Percentiles rank a stretch among this genome's conserved stretches.
phyloP scores from a whole-genome alignment of 2,329 filamentous ascomycete species.

The Cryphonectria naterciae region DNA sequence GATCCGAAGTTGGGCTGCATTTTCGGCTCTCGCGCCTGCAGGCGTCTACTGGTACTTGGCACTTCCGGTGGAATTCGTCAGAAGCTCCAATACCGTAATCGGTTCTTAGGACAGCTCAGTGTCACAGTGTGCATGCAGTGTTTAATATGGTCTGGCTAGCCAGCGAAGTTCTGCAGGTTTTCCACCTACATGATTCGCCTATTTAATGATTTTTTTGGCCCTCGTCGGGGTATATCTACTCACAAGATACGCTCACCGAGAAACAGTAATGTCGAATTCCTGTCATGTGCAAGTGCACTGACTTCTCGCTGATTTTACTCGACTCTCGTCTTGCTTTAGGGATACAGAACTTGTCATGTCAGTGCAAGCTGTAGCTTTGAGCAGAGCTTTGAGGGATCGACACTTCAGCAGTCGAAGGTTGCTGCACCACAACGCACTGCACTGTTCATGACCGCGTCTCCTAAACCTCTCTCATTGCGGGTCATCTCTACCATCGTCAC shows the following conservation, averaged over 20 bases:
- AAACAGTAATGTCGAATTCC: neutral
- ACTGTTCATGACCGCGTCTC: neutral
- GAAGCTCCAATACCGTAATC: no score
- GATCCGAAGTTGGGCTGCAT: neutral
- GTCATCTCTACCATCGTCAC: no score
- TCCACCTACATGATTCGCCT: no score
- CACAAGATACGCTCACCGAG: neutral
- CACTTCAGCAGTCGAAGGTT: no score
- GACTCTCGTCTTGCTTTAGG: neutral
- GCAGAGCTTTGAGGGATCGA: neutral
- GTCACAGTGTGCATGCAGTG: no score
- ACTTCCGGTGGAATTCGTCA: no score
- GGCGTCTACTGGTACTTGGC: neutral
- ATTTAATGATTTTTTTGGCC: neutral
- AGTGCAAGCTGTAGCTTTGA: neutral
- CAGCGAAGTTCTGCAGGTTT: no score
- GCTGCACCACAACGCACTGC: neutral
- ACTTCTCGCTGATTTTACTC: neutral
- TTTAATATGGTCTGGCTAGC: no score
- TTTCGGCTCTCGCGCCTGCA: neutral
- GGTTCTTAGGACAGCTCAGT: no score
- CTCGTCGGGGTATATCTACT: neutral
- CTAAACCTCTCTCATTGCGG: neutral
- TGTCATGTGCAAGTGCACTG: neutral
- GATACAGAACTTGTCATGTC: neutral